Base-by-base conservation (phyloP, 768 basidiomycete genomes). In the Strobilomyces dryophilus region DNA sequence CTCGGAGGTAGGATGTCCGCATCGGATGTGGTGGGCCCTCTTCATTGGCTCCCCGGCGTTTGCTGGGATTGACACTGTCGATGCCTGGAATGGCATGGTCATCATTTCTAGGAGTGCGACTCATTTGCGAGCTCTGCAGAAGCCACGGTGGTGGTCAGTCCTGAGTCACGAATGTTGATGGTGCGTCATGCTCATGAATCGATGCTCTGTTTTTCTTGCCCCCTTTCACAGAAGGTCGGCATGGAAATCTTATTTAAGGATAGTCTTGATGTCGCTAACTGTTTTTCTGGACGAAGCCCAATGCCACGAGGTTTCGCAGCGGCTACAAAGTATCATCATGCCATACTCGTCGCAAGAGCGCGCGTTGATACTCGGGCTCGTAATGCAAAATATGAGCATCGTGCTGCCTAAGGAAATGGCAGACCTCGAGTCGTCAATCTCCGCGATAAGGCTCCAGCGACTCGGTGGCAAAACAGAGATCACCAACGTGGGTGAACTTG, bases 231-330 rank as follows among this genome's bases (percentile, higher is more conserved):
- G 44, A 34, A 12, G 8, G 7, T 24, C 55, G 93, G 92, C 0
- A 74, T 97, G 15, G 95, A 98, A 67, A 78, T 98, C 10, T 95
- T 95, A 71, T 92, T 97, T 76, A 87, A 84, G 61, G 95, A 98
- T 61, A 92, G 91, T 59, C 83, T n/a, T 90, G 8, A 94, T 91
- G 15, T 73, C 97, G 41, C 74, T 98, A 18, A 76, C 92, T 29
- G 88, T 94, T 2, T 95, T 97, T 68, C 71, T 85, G 20, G 83
- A 84, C 54, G 83, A 83, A 62, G 73, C 79, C 55, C 80, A 81
- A 45, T 78, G 90, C 43, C 79, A 80, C 35, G 79, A 81, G 11
- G 74, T 83, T 37, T 79, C 83, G 42, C 75, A 80, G 31, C 75
- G 78, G 26, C 71, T 90, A 11, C 67, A 75, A 8, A 62, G 63